Conservation (phyloP, 768 basidiomycete species). For the Pleurotus pulmonarius region DNA sequence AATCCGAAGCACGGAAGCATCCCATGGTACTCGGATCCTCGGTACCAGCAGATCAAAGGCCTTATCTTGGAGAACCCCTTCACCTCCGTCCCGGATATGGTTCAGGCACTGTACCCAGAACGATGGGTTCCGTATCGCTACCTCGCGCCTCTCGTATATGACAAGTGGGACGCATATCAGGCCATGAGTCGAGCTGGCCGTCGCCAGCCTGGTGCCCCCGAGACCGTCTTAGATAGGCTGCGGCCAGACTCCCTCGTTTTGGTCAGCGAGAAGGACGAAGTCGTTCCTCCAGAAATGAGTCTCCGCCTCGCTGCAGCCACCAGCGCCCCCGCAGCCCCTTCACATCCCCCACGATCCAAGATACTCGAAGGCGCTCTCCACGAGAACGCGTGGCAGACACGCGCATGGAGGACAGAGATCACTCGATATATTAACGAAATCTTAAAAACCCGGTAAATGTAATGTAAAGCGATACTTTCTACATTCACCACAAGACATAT, state of each 20-base stretch:
- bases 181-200: slow-evolving; percentile 14
- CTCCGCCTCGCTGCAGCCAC: slow-evolving; percentile 15
- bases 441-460: not conserved
- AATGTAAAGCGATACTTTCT: not conserved
- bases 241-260: slow-evolving; percentile 26
- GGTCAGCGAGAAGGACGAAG: slow-evolving; percentile 41
- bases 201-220: not conserved
- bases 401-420: slow-evolving; percentile 24
- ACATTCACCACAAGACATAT: not conserved
- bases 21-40: not conserved
- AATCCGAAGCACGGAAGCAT: not conserved
- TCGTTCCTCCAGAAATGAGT: slow-evolving; percentile 40
- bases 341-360: slow-evolving; percentile 16
- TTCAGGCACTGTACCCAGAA: slow-evolving; percentile 42
- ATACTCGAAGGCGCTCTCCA: slow-evolving; percentile 30
- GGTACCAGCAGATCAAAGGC: slow-evolving; percentile 23
- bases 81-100: slow-evolving; percentile 42
- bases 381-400: slow-evolving; percentile 32
- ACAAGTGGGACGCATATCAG: slow-evolving; percentile 41
- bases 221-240: slow-evolving; percentile 14
- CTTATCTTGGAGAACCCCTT: slow-evolving; percentile 50
- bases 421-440: slow-evolving; percentile 4
- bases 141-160: slow-evolving; percentile 38
- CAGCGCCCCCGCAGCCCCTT: not conserved
- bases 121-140: slow-evolving; percentile 47